Evolutionary conservation across 768 basidiomycete genomes (phyloP), one percentile per base, ranked within the genome.

Genomic region (Macrolepiota dolichaula): DNA sequence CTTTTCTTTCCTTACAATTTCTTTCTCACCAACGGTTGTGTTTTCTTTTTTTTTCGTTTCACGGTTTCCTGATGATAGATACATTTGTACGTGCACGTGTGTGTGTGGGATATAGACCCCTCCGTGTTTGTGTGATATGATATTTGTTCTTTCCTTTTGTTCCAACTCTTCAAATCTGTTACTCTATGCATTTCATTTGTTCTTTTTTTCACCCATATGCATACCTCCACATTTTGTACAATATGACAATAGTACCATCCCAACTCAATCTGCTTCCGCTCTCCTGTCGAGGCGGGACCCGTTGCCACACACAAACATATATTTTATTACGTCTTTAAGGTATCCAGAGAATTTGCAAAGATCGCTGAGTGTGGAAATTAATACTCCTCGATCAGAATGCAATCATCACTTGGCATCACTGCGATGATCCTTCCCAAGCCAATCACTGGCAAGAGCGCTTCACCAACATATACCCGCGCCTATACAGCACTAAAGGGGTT

Each of bases 251-350:
- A 19, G 7, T 49, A 25, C 29, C 49, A 61, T 29, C 60, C 54
- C 47, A 61, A 63, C 61, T 62, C 63, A 25, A 62, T 70, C 61
- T 69, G 72, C 25, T 70, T 65, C 57, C 29, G 7, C 29, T 73
- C 71, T 70, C 72, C 9, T 22, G 19, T 22, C 29, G 29, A 32
- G 7, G 29, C 29, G 29, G 29, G 29, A 32, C 7, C 29, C 7
- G 3, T 32, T 32, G 29, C 7, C 29, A 7, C 7, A 32, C 29
- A 7, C 29, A 32, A 32, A 32, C 3, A 32, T 32, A 32, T 32
- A 3, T 7, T 32, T 3, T 32, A 7, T 32, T n/a, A n/a, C n/a
- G n/a, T n/a, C n/a, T n/a, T n/a, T n/a, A n/a, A n/a, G n/a, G n/a
- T n/a, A n/a, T n/a, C n/a, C n/a, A n/a, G n/a, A n/a, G n/a, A n/a